A percentile compares a stretch with the other conserved stretches of the same genome.
Conservation (phyloP, 1,284 basidiomycete genomes). For the Cutaneotrichosporon cutaneum region DNA sequence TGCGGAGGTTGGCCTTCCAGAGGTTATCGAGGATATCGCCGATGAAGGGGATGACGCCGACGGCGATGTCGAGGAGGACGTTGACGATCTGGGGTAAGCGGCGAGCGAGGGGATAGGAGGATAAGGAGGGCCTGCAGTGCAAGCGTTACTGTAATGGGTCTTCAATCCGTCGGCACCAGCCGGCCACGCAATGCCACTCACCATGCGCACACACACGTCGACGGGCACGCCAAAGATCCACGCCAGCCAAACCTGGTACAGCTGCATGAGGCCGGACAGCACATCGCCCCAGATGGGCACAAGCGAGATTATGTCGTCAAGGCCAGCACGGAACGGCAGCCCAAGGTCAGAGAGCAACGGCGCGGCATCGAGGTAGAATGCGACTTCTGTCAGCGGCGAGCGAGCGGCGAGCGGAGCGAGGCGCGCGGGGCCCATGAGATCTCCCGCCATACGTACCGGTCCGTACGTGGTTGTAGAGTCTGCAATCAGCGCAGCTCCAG, state of each 20-base stretch:
- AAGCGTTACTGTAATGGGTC: too few relatives aligned
- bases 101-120: neutral
- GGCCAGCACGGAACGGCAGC: slow-evolving; percentile 51
- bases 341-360: slow-evolving; percentile 51
- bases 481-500: slow-evolving; percentile 12
- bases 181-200: slow-evolving; percentile 23
- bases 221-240: slow-evolving; percentile 48
- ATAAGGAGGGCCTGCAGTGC: too few relatives aligned
- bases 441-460: slow-evolving; percentile 52
- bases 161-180: too few relatives aligned
- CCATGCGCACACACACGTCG: slow-evolving; percentile 44
- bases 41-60: slow-evolving; percentile 49
- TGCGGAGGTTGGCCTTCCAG: slow-evolving; percentile 53
- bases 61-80: slow-evolving; percentile 46
- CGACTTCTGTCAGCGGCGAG: slow-evolving; percentile 20
- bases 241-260: slow-evolving; percentile 51
- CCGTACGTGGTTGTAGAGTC: slow-evolving; percentile 51
- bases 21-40: slow-evolving; percentile 53
- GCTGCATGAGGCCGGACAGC: slow-evolving; percentile 46
- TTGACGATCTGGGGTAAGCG: slow-evolving; percentile 37
- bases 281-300: slow-evolving; percentile 53
- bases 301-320: slow-evolving; percentile 53
- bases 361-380: slow-evolving; percentile 53
- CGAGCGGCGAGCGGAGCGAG: neutral
- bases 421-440: slow-evolving; percentile 43